Evolutionary conservation across 1,139 yeast genomes (phyloP).

Genomic region (Candida sp.): DNA sequence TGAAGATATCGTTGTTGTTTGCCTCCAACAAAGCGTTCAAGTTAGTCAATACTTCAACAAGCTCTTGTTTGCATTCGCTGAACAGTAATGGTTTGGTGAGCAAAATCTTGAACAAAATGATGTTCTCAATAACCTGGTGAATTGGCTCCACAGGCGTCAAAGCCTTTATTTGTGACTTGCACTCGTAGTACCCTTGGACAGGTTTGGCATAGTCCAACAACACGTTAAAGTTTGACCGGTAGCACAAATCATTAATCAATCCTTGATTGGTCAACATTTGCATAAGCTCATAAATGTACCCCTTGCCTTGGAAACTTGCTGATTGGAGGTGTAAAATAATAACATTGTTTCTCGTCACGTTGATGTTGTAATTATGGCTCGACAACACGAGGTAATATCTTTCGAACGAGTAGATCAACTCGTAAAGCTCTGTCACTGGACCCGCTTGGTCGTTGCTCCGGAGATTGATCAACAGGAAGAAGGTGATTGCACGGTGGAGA

Average conservation of each 20-base stretch:
- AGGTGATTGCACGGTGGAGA: constrained; percentile 39
- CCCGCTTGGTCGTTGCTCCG: constrained; percentile 23
- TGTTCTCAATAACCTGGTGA: constrained; percentile 8
- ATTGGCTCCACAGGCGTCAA: constrained; percentile 8
- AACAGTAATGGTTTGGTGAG: constrained; percentile 29
- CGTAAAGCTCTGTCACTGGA: constrained; percentile 41
- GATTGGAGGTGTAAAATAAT: constrained; percentile 15
- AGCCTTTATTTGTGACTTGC: constrained; percentile 15
- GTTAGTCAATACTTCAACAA: constrained; percentile 23
- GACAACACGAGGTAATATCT: constrained; percentile 35
- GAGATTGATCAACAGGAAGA: constrained; percentile 37
- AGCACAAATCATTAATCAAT: constrained; percentile 18
- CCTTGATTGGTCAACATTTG: constrained; percentile 16
- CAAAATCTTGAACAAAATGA: constrained; percentile 35
- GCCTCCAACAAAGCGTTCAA: constrained; percentile 24
- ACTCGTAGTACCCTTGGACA: constrained; percentile 13
- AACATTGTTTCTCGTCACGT: constrained; percentile 24
- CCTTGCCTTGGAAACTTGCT: constrained; percentile 2
- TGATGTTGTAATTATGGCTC: constrained; percentile 27
- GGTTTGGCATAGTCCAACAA: constrained; percentile 12
- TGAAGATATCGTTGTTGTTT: constrained; percentile 28
- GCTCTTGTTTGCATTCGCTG: constrained; percentile 24
- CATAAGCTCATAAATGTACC: constrained; percentile 17
- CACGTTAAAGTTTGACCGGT: constrained; percentile 20
- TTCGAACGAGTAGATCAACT: constrained; percentile 36